Evolutionary conservation across 108 stramenopile species (phyloP).

Genomic region (Fistulifera pelliculosa): DNA sequence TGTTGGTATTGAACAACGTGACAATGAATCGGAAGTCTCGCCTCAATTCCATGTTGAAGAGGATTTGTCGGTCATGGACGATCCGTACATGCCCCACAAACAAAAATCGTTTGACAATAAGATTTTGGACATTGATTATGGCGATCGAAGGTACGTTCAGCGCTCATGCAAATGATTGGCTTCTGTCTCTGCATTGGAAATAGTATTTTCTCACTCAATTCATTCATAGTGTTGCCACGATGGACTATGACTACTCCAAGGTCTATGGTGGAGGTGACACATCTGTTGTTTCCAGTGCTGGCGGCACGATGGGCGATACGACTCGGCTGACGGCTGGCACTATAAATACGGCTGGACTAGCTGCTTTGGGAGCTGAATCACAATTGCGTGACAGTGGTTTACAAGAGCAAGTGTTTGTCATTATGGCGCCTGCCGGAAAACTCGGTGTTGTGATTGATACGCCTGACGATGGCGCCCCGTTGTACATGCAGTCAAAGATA

Average conservation of each 20-base stretch:
- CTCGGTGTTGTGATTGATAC: constrained; percentile 88
- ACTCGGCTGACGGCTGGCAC: constrained; percentile 23
- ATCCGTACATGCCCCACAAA: constrained; percentile 5
- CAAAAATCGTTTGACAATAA: neutral
- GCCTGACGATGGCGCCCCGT: constrained; percentile 77
- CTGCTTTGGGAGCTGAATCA: no score
- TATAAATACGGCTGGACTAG: no score
- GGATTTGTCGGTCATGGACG: constrained; percentile 28
- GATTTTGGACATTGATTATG: constrained; percentile 23
- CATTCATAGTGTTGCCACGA: constrained; percentile 49
- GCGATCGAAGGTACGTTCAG: constrained; percentile 59
- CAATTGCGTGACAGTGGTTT: constrained; percentile 19
- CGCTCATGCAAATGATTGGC: neutral
- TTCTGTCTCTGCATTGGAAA: no score
- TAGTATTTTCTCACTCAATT: constrained; percentile 8
- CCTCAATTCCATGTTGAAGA: constrained; percentile 15
- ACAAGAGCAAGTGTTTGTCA: constrained; percentile 59
- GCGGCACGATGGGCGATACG: constrained; percentile 59
- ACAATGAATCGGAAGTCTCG: constrained; percentile 1
- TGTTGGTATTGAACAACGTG: constrained; percentile 13
- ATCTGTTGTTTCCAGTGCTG: constrained; percentile 61
- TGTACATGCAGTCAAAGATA: constrained; percentile 83
- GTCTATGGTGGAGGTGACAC: constrained; percentile 65
- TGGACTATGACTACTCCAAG: constrained; percentile 84
- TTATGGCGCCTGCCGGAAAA: constrained; percentile 82